These are phyloP conservation scores for Russula dissimulans DNA, from an alignment of 768 basidiomycete species.

Conservation along the genomic window DNA sequence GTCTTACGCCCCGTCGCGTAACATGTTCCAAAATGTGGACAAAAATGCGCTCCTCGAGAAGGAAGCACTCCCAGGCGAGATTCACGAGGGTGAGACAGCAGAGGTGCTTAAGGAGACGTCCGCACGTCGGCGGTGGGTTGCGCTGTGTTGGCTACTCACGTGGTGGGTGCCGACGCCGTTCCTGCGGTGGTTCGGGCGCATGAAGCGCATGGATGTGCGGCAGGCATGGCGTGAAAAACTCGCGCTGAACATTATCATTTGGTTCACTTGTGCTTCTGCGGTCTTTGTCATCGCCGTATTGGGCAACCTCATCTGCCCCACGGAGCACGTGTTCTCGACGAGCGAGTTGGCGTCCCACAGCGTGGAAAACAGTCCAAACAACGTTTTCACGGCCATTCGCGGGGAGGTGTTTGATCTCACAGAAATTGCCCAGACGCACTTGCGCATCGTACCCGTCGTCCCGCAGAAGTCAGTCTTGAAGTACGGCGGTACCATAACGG, in stretches of 20 bases:
- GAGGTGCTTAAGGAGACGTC: constrained; percentile 80
- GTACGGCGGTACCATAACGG: constrained; percentile 72
- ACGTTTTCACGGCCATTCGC: constrained; percentile 73
- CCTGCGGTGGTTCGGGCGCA: constrained; percentile 67
- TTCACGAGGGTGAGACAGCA: constrained; percentile 78
- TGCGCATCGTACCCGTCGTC: constrained; percentile 60
- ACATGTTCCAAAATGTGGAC: constrained; percentile 88
- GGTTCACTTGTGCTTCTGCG: constrained; percentile 83
- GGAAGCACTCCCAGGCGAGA: constrained; percentile 76
- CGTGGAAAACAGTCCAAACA: constrained; percentile 51
- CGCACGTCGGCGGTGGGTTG: constrained; percentile 80
- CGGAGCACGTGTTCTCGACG: constrained; percentile 80
- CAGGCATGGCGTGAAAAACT: constrained; percentile 99
- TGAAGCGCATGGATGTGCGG: constrained; percentile 89
- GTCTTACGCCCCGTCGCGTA: constrained; percentile 86
- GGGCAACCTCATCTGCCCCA: constrained; percentile 86
- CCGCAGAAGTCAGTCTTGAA: constrained; percentile 64
- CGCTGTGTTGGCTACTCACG: constrained; percentile 80
- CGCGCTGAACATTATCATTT: constrained; percentile 90
- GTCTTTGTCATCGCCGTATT: constrained; percentile 90
- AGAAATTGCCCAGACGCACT: constrained; percentile 54
- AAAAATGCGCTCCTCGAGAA: constrained; percentile 67
- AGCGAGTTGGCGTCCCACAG: constrained; percentile 70
- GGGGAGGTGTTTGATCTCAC: constrained; percentile 94
- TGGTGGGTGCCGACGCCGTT: constrained; percentile 80